phyloP scores from a whole-genome alignment of 2,329 filamentous ascomycete genomes.

The Blastomyces silverae region DNA sequence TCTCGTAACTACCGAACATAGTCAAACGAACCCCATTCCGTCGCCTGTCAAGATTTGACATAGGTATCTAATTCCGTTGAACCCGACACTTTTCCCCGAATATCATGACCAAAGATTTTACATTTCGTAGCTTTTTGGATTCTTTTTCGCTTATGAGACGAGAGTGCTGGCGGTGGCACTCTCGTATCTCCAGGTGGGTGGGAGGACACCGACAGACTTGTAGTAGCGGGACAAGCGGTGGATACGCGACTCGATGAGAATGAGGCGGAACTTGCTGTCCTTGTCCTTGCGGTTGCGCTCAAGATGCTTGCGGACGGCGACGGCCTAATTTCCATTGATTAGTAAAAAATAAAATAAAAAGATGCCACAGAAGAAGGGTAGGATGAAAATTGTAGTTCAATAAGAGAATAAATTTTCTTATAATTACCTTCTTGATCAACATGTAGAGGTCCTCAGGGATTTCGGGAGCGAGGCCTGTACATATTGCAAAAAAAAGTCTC shows the following conservation, averaged over 20 bases:
- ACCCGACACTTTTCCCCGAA: background rate
- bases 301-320: constrained; percentile 99
- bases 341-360: background rate
- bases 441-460: constrained; percentile 99
- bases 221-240: constrained; percentile 99
- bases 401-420: background rate
- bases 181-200: constrained; percentile 99
- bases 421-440: constrained; percentile 96
- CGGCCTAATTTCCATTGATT: constrained; percentile 53
- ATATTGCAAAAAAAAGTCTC: constrained; percentile 55
- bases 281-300: constrained; percentile 99
- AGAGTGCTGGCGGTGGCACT: constrained; percentile 90
- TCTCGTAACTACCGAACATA: constrained; percentile 4
- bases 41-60: background rate
- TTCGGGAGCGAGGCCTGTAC: constrained; percentile 92
- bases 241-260: constrained; percentile 99
- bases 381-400: background rate
- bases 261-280: constrained; percentile 99
- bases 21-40: constrained; percentile 1
- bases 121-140: constrained; percentile 7
- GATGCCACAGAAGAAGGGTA: background rate
- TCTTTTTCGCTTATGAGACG: constrained; percentile 62
- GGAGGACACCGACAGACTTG: constrained; percentile 80
- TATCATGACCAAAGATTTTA: constrained; percentile 1
- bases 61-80: constrained; percentile 1